Base-by-base conservation (phyloP, 177 flowering plant species). In the Telopea speciosissima region DNA sequence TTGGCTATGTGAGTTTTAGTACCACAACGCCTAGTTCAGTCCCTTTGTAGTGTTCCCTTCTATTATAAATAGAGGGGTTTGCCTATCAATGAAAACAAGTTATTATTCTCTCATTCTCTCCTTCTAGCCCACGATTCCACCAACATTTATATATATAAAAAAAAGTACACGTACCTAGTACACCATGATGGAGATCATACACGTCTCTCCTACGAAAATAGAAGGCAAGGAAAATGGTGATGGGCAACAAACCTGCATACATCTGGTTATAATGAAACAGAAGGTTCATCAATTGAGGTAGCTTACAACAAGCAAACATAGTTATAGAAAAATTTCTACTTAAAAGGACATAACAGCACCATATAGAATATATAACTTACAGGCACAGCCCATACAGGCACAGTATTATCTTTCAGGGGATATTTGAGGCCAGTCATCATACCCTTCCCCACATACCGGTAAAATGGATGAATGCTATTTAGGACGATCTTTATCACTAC, bases 351-450 rank as follows among this genome's bases (percentile, higher is more conserved):
- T 58, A 49, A 26, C 12, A 23, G 9, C n/a, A 8, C 12, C 58
- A 45, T 8, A 0, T 28, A 9, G 6, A 58, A 65, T 59, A 22
- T 16, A 36, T 40, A 68, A 45, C 88, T 66, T 76, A 86, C 87
- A 0, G 84, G 88, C 66, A 86, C 85, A 69, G 85, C 70, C 90
- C 88, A 86, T 31, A 81, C 54, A 28, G 90, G 88, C 24, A 86
- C 80, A 5, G 85, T 86, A 28, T 82, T 81, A 24, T 60, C 28
- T 33, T 83, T 80, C 60, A 83, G 54, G 0, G 88, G 90, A 69
- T 79, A 86, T 61, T 77, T 83, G 25, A 85, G 75, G 64, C 83
- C 85, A 14, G 75, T 70, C 88, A 83, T 81, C 90, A 86, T 85
- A 33, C 72, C 85, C 70, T 74, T 73, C 26, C 86, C 86, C 31